Evolutionary conservation across 768 basidiomycete genomes (phyloP).

Genomic region (Mycena amicta): DNA sequence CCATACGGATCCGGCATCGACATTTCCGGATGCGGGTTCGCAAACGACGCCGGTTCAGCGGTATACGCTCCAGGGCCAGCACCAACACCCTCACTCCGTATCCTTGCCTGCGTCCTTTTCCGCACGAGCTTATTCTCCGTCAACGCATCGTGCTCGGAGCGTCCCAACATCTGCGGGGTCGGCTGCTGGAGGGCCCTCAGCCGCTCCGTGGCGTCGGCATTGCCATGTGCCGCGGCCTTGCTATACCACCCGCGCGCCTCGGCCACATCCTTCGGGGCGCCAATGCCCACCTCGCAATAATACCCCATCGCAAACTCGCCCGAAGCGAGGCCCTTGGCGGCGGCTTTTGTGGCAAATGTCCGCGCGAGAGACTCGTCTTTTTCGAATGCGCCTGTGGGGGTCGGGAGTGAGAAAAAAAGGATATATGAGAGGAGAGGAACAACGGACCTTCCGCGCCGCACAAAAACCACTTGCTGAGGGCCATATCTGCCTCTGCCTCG

Average conservation of each 20-base stretch:
- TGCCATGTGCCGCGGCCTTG: slow-evolving; percentile 69
- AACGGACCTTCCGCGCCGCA: slow-evolving; percentile 61
- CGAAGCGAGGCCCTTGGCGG: slow-evolving; percentile 68
- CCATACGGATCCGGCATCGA: slow-evolving; percentile 19
- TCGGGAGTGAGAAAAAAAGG: background rate
- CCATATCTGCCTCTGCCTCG: slow-evolving; percentile 95
- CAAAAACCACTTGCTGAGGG: slow-evolving; percentile 94
- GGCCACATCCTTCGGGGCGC: slow-evolving; percentile 62
- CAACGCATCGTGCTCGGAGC: slow-evolving; percentile 78
- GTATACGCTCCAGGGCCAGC: background rate
- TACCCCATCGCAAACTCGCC: slow-evolving; percentile 98
- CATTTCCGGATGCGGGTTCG: slow-evolving; percentile 17
- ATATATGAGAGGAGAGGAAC: background rate
- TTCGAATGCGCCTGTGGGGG: slow-evolving; percentile 62
- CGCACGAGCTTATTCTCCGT: slow-evolving; percentile 82
- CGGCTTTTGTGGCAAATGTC: slow-evolving; percentile 89
- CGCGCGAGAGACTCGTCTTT: slow-evolving; percentile 86
- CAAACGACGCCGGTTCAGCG: slow-evolving; percentile 1
- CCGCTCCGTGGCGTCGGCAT: slow-evolving; percentile 77
- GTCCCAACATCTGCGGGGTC: slow-evolving; percentile 64
- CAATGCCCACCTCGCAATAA: slow-evolving; percentile 91
- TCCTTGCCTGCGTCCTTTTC: slow-evolving; percentile 72
- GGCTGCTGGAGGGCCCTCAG: slow-evolving; percentile 68
- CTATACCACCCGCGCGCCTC: slow-evolving; percentile 80
- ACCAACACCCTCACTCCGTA: slow-evolving; percentile 47